Evolutionary conservation across 352 stramenopile species (phyloP).

Genomic region (Peronospora belbahrii): DNA sequence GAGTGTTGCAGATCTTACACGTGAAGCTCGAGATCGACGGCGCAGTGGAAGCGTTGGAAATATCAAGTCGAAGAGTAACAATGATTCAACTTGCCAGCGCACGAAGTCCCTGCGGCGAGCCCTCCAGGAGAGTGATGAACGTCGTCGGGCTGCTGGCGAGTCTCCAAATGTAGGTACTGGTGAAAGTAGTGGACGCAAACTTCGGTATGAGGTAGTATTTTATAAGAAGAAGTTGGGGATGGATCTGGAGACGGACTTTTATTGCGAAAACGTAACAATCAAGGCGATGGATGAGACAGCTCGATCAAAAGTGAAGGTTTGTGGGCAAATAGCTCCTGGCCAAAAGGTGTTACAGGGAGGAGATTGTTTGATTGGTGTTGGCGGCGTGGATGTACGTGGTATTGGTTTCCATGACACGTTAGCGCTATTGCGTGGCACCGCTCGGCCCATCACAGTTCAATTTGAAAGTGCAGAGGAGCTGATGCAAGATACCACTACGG

Average conservation of each 20-base stretch:
- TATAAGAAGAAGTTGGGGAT: slow-evolving; percentile 76
- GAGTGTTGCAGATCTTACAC: slow-evolving; percentile 59
- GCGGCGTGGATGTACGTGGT: slow-evolving; percentile 72
- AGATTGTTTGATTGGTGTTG: slow-evolving; percentile 63
- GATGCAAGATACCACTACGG: slow-evolving; percentile 24
- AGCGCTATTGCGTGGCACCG: slow-evolving; percentile 61
- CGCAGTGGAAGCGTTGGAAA: slow-evolving; percentile 27
- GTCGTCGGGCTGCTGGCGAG: slow-evolving; percentile 31
- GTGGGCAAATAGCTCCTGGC: slow-evolving; percentile 41
- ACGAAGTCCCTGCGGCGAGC: slow-evolving; percentile 60
- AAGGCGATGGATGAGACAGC: slow-evolving; percentile 57
- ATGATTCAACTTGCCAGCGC: slow-evolving; percentile 52
- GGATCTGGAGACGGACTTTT: slow-evolving; percentile 86
- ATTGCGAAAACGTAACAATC: slow-evolving; percentile 83
- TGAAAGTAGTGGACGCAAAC: slow-evolving; percentile 35
- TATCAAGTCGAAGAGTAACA: slow-evolving; percentile 30
- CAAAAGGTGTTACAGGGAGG: slow-evolving; percentile 71
- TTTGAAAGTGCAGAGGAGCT: slow-evolving; percentile 79
- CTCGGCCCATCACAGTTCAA: slow-evolving; percentile 62
- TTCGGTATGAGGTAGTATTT: slow-evolving; percentile 79
- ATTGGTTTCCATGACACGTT: slow-evolving; percentile 84
- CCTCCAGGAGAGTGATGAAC: slow-evolving; percentile 61
- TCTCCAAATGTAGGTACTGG: slow-evolving; percentile 9
- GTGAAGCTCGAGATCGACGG: slow-evolving; percentile 58
- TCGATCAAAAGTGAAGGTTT: slow-evolving; percentile 46